phyloP scores from a whole-genome alignment of 306 rosid genomes.

The Bauhinia variegata region DNA sequence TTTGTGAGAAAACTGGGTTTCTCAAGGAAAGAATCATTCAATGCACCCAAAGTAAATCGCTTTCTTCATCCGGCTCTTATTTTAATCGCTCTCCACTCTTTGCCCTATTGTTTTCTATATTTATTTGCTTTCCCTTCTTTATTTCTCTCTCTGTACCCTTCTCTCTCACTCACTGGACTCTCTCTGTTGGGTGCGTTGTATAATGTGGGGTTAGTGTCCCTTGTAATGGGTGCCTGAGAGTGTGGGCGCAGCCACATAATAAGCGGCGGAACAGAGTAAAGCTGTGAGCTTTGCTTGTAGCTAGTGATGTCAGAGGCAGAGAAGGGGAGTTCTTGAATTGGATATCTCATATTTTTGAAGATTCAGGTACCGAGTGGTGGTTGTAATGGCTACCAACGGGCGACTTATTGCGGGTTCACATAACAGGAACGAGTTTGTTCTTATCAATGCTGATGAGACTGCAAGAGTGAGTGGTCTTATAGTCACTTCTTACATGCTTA shows the following conservation, averaged over 20 bases:
- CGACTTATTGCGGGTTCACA: conserved; percentile 77
- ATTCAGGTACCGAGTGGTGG: conserved; percentile 31
- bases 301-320: conserved; percentile 30
- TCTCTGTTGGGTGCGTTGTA: conserved; percentile 16
- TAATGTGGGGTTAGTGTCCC: conserved; percentile 44
- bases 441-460: conserved; percentile 81
- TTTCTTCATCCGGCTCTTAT: conserved; percentile 27
- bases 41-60: conserved; percentile 17
- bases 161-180: conserved; percentile 30
- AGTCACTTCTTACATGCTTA: conserved; percentile 4
- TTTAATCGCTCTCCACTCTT: conserved; percentile 33
- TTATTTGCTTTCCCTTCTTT: conserved; percentile 6
- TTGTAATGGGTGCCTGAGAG: conserved; percentile 34
- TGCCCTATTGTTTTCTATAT: conserved; percentile 19
- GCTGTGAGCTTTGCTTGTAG: conserved; percentile 34
- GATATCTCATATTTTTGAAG: conserved; percentile 38
- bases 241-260: conserved; percentile 16
- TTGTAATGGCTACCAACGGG: conserved; percentile 66
- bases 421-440: conserved; percentile 78
- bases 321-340: conserved; percentile 34
- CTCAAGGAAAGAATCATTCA: conserved; percentile 58
- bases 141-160: background rate
- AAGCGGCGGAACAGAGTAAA: conserved; percentile 3
- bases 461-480: conserved; percentile 55
- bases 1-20: conserved; percentile 32